These are phyloP conservation scores for Botrytis fabae DNA, from an alignment of 2,329 filamentous ascomycete species.

Conservation along the genomic window DNA sequence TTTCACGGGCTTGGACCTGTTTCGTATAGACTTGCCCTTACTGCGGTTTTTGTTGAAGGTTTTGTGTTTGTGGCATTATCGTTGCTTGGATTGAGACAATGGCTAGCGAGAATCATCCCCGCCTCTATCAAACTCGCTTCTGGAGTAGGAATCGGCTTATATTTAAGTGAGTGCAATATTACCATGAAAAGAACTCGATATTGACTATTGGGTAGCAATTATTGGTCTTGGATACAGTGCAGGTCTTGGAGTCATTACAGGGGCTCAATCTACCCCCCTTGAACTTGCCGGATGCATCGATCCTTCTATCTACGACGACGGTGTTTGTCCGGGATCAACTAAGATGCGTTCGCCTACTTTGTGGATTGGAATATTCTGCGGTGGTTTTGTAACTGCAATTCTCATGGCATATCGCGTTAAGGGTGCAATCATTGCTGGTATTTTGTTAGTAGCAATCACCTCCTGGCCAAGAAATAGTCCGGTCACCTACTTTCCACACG, in stretches of 20 bases:
- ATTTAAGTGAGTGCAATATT: slow-evolving; percentile 44
- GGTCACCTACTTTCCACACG: slow-evolving; percentile 81
- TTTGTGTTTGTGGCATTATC: slow-evolving; percentile 81
- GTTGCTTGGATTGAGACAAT: slow-evolving; percentile 78
- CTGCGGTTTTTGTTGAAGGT: slow-evolving; percentile 85
- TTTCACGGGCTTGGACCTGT: slow-evolving; percentile 72
- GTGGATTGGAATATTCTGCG: slow-evolving; percentile 89
- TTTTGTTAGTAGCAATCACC: slow-evolving; percentile 80
- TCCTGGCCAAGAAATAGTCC: slow-evolving; percentile 80
- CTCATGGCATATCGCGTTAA: slow-evolving; percentile 85
- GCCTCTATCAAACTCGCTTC: slow-evolving; percentile 84
- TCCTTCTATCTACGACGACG: slow-evolving; percentile 42
- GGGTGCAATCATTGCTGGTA: slow-evolving; percentile 81
- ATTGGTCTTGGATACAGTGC: slow-evolving; percentile 78
- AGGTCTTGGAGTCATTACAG: slow-evolving; percentile 77
- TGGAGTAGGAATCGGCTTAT: slow-evolving; percentile 82
- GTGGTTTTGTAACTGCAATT: slow-evolving; percentile 75
- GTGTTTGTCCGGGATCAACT: slow-evolving; percentile 58
- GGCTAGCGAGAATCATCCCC: slow-evolving; percentile 84
- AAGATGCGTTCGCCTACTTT: slow-evolving; percentile 83
- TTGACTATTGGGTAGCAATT: slow-evolving; percentile 45
- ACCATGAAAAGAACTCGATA: background rate
- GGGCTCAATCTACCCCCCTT: slow-evolving; percentile 65
- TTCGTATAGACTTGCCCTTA: slow-evolving; percentile 73
- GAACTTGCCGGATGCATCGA: slow-evolving; percentile 63